These are phyloP conservation scores for Begonia loranthoides DNA, from an alignment of 306 rosid species.

Conservation along the genomic window DNA sequence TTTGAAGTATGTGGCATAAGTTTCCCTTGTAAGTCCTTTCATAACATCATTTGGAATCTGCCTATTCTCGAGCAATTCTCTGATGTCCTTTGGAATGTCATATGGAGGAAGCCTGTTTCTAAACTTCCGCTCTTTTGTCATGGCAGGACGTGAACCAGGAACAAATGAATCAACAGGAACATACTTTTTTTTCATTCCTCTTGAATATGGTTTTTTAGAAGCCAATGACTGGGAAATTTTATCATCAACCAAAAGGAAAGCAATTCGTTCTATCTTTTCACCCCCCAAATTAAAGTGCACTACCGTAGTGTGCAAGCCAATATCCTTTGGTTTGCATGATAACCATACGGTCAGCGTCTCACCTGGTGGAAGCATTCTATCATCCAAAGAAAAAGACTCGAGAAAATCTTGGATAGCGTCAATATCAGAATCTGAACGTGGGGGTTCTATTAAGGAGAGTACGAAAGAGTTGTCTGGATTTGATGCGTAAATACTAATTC, in stretches of 20 bases:
- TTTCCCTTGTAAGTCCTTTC: conserved; percentile 40
- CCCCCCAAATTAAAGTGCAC: conserved; percentile 67
- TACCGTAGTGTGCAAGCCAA: conserved; percentile 52
- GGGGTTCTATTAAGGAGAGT: conserved; percentile 73
- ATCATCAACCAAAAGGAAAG: conserved; percentile 73
- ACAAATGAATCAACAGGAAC: conserved; percentile 23
- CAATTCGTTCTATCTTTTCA: conserved; percentile 56
- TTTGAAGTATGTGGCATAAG: conserved; percentile 40
- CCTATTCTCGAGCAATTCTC: conserved; percentile 36
- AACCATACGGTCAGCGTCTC: conserved; percentile 62
- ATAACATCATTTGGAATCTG: conserved; percentile 38
- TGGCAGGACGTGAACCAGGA: conserved; percentile 34
- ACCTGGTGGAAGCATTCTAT: conserved; percentile 67
- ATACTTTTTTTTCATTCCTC: conserved; percentile 39
- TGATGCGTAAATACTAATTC: conserved; percentile 63
- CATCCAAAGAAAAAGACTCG: conserved; percentile 55
- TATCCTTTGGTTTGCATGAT: conserved; percentile 76
- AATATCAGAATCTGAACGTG: conserved; percentile 21
- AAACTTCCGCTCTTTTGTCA: conserved; percentile 7
- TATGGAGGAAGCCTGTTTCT: conserved; percentile 57
- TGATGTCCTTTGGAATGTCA: conserved; percentile 40
- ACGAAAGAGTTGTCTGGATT: conserved; percentile 61
- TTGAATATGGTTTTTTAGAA: conserved; percentile 47
- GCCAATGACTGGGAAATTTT: conserved; percentile 59
- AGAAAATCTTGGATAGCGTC: conserved; percentile 25